These are phyloP conservation scores for Phytophthora fragariaefolia DNA, from an alignment of 352 stramenopile species.

Conservation along the genomic window DNA sequence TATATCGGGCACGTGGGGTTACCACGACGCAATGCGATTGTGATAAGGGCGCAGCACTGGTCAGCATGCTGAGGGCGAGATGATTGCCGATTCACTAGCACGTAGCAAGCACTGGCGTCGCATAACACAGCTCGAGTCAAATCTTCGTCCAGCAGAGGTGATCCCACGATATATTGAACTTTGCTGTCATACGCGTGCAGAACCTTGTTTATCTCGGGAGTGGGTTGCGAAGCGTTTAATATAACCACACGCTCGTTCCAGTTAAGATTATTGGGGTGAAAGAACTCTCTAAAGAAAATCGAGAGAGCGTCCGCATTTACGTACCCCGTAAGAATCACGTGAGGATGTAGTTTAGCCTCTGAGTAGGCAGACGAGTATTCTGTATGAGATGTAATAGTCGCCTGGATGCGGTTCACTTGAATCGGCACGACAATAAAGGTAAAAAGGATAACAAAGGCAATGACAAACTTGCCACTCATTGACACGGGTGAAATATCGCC, in stretches of 20 bases:
- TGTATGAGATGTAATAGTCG: conserved; percentile 80
- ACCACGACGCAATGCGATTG: conserved; percentile 70
- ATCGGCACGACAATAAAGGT: conserved; percentile 86
- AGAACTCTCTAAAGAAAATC: conserved; percentile 86
- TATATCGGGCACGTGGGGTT: conserved; percentile 82
- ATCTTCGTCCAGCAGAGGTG: conserved; percentile 80
- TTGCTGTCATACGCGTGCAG: conserved; percentile 79
- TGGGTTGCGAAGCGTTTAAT: conserved; percentile 65
- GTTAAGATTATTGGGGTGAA: conserved; percentile 85
- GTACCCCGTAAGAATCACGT: conserved; percentile 78
- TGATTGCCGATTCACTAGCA: conserved; percentile 69
- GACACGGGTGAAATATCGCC: conserved; percentile 80
- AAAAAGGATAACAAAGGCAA: conserved; percentile 84
- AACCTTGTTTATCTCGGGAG: conserved; percentile 74
- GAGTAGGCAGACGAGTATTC: conserved; percentile 82
- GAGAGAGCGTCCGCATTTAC: conserved; percentile 69
- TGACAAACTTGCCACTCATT: conserved; percentile 71
- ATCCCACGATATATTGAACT: conserved; percentile 87
- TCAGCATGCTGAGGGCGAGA: conserved; percentile 64
- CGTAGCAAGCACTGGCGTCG: conserved; percentile 66
- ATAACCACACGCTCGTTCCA: conserved; percentile 88
- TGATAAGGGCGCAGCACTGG: conserved; percentile 76
- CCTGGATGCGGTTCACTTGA: conserved; percentile 77
- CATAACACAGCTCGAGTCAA: conserved; percentile 64
- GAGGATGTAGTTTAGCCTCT: conserved; percentile 74